Conservation (phyloP, 2,329 filamentous ascomycete species). For the Arthrobotrys megalospora region DNA sequence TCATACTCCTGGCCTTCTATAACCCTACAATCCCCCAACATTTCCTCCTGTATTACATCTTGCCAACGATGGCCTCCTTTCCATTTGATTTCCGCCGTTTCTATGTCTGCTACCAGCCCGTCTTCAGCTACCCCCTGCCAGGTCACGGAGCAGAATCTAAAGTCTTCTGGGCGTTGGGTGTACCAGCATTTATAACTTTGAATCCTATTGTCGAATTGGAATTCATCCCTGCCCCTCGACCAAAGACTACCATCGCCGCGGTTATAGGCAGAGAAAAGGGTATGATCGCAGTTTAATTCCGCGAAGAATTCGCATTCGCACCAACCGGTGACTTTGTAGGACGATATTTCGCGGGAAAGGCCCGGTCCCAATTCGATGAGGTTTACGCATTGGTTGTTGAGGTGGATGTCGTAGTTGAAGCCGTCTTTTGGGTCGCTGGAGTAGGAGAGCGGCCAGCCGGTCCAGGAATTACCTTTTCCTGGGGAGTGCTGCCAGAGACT, state of each 20-base stretch:
- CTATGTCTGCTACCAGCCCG: background rate
- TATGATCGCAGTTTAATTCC: background rate
- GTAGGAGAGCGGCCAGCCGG: background rate
- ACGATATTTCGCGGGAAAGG: constrained; percentile 7
- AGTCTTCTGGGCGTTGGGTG: background rate
- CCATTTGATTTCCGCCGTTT: background rate
- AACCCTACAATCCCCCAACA: background rate
- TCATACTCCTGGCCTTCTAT: background rate
- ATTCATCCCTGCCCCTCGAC: background rate
- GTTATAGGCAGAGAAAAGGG: constrained; percentile 14
- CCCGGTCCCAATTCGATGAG: constrained; percentile 4
- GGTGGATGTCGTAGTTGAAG: constrained; percentile 11
- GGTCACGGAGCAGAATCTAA: background rate
- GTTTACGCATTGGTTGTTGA: constrained; percentile 35
- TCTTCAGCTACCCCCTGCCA: constrained; percentile 4
- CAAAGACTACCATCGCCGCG: constrained; percentile 8
- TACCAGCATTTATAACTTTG: constrained; percentile 35
- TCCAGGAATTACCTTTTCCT: constrained; percentile 20
- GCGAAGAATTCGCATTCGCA: constrained; percentile 41
- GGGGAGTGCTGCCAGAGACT: constrained; percentile 8
- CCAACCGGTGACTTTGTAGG: constrained; percentile 22
- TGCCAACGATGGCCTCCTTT: background rate
- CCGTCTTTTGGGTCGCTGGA: background rate
- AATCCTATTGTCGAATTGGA: constrained; percentile 10
- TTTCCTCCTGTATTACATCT: background rate